Evolutionary conservation across 345 rosid genomes (phyloP), one percentile per base, ranked within the genome.

Genomic region (Raphanus sativus): DNA sequence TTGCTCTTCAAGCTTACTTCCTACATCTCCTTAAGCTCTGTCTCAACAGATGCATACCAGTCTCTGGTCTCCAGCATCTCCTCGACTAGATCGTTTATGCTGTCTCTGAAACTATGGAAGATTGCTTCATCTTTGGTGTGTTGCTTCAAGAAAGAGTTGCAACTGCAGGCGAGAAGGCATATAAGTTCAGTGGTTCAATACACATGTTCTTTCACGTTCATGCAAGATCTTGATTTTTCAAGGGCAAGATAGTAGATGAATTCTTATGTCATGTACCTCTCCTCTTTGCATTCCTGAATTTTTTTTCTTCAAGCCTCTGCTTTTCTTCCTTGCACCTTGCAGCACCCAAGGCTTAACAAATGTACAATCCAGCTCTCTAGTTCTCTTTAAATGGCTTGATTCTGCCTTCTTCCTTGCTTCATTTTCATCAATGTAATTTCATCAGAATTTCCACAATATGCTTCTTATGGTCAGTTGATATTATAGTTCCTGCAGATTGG

Each of bases 81-180:
- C 70, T 88, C 89, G 28, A 94, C 89, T 75, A 92, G 85, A 68
- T 89, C 89, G 65, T 94, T 94, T 82, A 92, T 90, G n/a, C n/a
- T n/a, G 86, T 95, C 97, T 80, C 87, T 92, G 73, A 95, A 95
- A 84, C 98, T 92, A 80, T 86, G 89, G 81, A 92, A 92, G 77
- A 95, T 84, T 30, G 96, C 91, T 21, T 21, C 21, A 21, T 21
- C 21, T 0, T 21, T 21, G 21, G 21, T 21, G 21, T 21, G 21
- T 84, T 30, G 96, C 91, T 88, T 87, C 82, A 90, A 82, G 87
- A 92, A 94, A 38, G 97, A 90, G 81, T 97, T 94, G 89, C 65
- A 81, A 28, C 74, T 80, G 59, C 45, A 72, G 54, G 72, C 38
- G 8, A 25, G 38, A 13, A 81, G 42, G 70, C 42, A 64, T 36